phyloP scores from a whole-genome alignment of 2,329 filamentous ascomycete genomes.

The Zasmidium cellare region DNA sequence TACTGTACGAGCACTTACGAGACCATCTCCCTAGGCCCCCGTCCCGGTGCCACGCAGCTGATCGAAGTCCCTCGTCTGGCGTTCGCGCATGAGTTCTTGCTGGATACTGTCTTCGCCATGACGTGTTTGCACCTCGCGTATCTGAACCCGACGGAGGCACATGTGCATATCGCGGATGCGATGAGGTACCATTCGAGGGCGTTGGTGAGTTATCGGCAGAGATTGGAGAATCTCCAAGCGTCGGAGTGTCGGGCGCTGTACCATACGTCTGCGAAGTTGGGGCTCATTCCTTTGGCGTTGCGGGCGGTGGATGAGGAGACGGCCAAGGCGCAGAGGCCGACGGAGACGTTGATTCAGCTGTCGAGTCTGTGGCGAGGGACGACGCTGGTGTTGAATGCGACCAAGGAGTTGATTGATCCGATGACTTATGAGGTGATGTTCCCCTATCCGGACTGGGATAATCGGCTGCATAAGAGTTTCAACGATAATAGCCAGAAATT shows the following conservation, averaged over 20 bases:
- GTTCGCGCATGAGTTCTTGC: conserved; percentile 19
- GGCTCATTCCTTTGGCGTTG: conserved; percentile 18
- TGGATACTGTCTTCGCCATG: conserved; percentile 25
- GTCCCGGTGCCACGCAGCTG: neutral
- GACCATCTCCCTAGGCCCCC: conserved; percentile 5
- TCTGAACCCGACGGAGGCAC: conserved; percentile 12
- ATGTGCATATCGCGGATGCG: conserved; percentile 16
- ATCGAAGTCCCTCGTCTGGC: conserved; percentile 22
- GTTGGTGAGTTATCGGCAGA: conserved; percentile 16
- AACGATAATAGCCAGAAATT: conserved; percentile 7
- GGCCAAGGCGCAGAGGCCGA: conserved; percentile 5
- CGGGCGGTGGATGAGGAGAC: conserved; percentile 15
- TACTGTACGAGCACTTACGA: conserved; percentile 21
- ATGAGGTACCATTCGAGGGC: conserved; percentile 19
- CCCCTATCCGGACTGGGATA: conserved; percentile 13
- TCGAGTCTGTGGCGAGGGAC: conserved; percentile 22
- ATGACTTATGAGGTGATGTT: conserved; percentile 18
- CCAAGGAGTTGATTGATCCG: conserved; percentile 12
- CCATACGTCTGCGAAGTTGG: conserved; percentile 19
- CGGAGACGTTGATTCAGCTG: conserved; percentile 17
- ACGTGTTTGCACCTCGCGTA: conserved; percentile 24
- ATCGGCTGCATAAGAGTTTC: neutral
- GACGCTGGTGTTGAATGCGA: conserved; percentile 13
- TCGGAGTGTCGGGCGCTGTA: conserved; percentile 18
- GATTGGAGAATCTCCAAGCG: conserved; percentile 14